These are phyloP conservation scores for Oenanthe sinensis DNA, from an alignment of 129 eudicot species.

Conservation along the genomic window DNA sequence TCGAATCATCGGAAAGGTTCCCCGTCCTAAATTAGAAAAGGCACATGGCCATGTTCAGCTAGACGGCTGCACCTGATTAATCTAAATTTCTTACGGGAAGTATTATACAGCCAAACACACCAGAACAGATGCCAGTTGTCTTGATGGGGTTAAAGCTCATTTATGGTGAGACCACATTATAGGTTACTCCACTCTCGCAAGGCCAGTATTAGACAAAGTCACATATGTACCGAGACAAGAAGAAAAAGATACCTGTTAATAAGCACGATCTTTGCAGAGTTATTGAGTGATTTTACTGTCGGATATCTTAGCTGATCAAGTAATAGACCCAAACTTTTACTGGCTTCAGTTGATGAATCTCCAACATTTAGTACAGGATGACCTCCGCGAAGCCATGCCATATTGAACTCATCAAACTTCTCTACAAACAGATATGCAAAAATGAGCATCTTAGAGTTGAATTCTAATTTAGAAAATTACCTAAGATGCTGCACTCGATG, in stretches of 20 bases:
- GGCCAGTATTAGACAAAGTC: not conserved
- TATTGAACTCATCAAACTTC: constrained; percentile 57
- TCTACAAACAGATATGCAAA: constrained; percentile 22
- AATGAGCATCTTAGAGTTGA: constrained; percentile 12
- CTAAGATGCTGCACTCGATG: not conserved
- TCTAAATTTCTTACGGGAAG: not conserved
- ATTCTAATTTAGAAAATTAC: not conserved
- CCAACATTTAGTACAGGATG: constrained; percentile 90
- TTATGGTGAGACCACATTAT: not conserved
- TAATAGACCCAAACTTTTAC: constrained; percentile 61
- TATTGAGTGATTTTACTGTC: constrained; percentile 64
- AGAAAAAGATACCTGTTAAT: constrained; percentile 51
- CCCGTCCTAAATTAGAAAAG: not conserved
- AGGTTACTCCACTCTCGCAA: not conserved
- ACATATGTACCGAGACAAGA: not conserved
- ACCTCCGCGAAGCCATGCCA: constrained; percentile 97
- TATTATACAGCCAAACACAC: not conserved
- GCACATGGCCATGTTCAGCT: not conserved
- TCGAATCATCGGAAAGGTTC: not conserved
- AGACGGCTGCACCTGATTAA: not conserved
- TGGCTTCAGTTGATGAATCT: constrained; percentile 83
- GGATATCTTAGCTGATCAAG: constrained; percentile 91
- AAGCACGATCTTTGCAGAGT: constrained; percentile 68
- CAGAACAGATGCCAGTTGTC: not conserved
- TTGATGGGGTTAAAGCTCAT: not conserved